Evolutionary conservation across 148 eudicot species (phyloP).

Genomic region (Vaccinium macrocarpon): DNA sequence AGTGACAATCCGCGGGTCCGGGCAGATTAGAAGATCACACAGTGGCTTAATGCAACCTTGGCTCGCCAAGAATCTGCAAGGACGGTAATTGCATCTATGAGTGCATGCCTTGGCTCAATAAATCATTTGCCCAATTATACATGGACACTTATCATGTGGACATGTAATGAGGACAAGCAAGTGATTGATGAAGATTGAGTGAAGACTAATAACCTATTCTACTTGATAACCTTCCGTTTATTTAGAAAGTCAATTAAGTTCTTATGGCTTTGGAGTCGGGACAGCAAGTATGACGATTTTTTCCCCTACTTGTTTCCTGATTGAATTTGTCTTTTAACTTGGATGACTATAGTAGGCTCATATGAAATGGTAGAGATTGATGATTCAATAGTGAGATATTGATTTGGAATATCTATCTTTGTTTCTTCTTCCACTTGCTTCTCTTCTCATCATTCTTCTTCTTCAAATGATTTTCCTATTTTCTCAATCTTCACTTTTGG

Average conservation of each 20-base stretch:
- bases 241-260: neutral
- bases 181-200: neutral
- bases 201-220: neutral
- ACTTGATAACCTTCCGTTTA: neutral
- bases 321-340: neutral
- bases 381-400: neutral
- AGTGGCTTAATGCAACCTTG: slow-evolving; percentile 83
- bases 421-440: neutral
- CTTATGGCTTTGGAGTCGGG: too few relatives aligned
- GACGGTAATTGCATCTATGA: neutral
- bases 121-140: neutral
- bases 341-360: neutral
- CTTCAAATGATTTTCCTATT: neutral
- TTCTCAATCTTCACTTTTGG: neutral
- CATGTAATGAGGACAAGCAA: neutral
- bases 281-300: neutral
- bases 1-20: slow-evolving; percentile 76
- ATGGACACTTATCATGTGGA: neutral
- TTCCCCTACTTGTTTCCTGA: neutral
- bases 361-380: neutral
- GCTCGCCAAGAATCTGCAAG: slow-evolving; percentile 56
- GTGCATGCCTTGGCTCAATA: neutral
- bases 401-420: neutral
- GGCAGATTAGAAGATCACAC: slow-evolving; percentile 77
- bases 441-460: neutral